Base-by-base conservation (phyloP, 306 rosid species). In the Myrica gale region DNA sequence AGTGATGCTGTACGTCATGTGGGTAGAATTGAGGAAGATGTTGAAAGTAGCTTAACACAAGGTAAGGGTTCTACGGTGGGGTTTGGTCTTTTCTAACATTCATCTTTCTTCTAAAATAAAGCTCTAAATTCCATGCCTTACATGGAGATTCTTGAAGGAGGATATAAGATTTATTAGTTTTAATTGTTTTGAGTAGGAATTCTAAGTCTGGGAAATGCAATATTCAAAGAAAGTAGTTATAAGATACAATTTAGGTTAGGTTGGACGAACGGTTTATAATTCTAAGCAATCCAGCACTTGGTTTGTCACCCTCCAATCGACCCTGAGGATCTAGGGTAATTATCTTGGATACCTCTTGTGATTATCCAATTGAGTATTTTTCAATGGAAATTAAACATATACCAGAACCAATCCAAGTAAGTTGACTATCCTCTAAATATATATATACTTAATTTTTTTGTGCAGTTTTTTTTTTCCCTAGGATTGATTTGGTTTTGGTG, bases 11-110 rank as follows among this genome's bases (percentile, higher is more conserved):
- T 84, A 48, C 86, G 50, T 43, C 78, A 79, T 69, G 63, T 84
- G 80, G 85, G 85, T 61, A 88, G 84, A 86, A 74, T 90, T 45
- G 82, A 89, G 78, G 93, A 88, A 75, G 97, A 89, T 66, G 85
- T 84, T 72, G 92, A 90, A 73, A 89, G 58, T 74, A 43, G 74
- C 74, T 63, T 87, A 71, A 86, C 81, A 81, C 98, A 84, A 87
- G 98, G 98, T 93, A 87, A 84, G 82, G 56, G 21, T 62, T 81
- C 55, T 63, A 42, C 66, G 42, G 54, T 68, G 66, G 71, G 74
- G 68, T 77, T 23, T 15, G 72, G 74, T 60, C 37, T 32, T 52
- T 54, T 55, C 78, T 54, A 75, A 56, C 74, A 37, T 54, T 53
- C 50, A 45, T 66, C 55, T 50, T 65, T 77, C 9, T 9, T 48